phyloP scores from a whole-genome alignment of 2,329 filamentous ascomycete species.

The Xylariaceae sp. region DNA sequence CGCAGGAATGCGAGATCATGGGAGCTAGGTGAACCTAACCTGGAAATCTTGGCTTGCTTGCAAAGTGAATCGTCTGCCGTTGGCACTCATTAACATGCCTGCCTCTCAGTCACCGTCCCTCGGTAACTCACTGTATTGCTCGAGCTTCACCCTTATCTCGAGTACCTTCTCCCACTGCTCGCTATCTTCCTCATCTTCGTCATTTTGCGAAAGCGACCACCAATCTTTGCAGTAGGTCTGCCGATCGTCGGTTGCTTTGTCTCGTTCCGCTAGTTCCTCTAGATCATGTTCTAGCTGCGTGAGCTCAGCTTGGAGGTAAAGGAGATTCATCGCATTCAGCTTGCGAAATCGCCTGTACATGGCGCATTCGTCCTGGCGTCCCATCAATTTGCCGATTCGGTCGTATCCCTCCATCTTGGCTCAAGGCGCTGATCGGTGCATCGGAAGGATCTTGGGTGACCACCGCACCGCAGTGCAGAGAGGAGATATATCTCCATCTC shows the following conservation, averaged over 20 bases:
- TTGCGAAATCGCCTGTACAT: slow-evolving; percentile 8
- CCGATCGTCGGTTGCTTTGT: background rate
- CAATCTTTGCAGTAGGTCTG: slow-evolving; percentile 4
- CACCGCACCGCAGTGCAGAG: no score
- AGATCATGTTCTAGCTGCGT: slow-evolving; percentile 8
- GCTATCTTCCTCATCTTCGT: background rate
- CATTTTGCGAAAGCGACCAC: slow-evolving; percentile 7
- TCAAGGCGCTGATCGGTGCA: background rate
- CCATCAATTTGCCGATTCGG: slow-evolving; percentile 8
- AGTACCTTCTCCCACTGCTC: slow-evolving; percentile 10
- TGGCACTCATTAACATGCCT: background rate
- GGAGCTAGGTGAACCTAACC: background rate
- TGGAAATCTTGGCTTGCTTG: slow-evolving; percentile 5
- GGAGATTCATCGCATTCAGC: slow-evolving; percentile 5
- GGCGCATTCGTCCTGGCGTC: slow-evolving; percentile 6
- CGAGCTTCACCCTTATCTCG: slow-evolving; percentile 7
- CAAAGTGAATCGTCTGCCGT: slow-evolving; percentile 3
- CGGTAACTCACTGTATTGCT: slow-evolving; percentile 7
- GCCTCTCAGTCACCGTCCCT: background rate
- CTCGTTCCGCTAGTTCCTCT: background rate
- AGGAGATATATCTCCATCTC: no score
- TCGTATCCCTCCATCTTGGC: slow-evolving; percentile 6
- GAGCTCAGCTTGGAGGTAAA: slow-evolving; percentile 10
- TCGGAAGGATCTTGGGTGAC: no score
- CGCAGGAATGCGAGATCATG: slow-evolving; percentile 7